phyloP scores from a whole-genome alignment of 1,284 basidiomycete genomes.

The Erythrobasidium hasegawianum region DNA sequence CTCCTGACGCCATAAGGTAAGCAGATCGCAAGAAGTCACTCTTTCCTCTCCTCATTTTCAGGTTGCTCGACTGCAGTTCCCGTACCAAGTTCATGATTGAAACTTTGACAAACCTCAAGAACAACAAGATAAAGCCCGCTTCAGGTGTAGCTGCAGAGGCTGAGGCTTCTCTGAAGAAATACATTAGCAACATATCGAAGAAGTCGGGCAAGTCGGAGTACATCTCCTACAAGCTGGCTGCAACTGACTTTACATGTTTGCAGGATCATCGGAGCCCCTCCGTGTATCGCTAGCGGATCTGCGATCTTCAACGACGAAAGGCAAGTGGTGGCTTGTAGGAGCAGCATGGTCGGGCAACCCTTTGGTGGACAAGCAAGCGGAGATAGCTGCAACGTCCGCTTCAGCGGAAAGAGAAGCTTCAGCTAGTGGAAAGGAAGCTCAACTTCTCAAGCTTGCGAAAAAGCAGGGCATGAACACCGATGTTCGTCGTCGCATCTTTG shows the following conservation, averaged over 20 bases:
- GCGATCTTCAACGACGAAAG: conserved; percentile 74
- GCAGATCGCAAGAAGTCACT: too few species aligned
- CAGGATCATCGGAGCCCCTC: conserved; percentile 64
- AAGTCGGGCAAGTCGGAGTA: conserved; percentile 59
- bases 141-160: conserved; percentile 63
- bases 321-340: conserved; percentile 99
- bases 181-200: conserved; percentile 68
- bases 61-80: conserved; percentile 55
- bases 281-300: conserved; percentile 81
- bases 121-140: conserved; percentile 71
- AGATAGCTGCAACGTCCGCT: conserved; percentile 25
- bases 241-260: not conserved
- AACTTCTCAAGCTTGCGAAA: conserved; percentile 71
- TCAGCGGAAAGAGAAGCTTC: conserved; percentile 45
- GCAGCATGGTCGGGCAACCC: conserved; percentile 94
- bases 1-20: conserved; percentile 59
- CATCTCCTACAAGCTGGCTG: not conserved
- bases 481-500: conserved; percentile 82
- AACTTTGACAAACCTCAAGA: conserved; percentile 80
- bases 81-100: conserved; percentile 89
- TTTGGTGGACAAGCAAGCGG: conserved; percentile 58
- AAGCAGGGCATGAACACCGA: conserved; percentile 99
- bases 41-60: not conserved
- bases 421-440: conserved; percentile 52
- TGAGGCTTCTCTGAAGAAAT: conserved; percentile 76